Base-by-base conservation (phyloP, 78 protist species). In the Chrysochromulina parva region DNA sequence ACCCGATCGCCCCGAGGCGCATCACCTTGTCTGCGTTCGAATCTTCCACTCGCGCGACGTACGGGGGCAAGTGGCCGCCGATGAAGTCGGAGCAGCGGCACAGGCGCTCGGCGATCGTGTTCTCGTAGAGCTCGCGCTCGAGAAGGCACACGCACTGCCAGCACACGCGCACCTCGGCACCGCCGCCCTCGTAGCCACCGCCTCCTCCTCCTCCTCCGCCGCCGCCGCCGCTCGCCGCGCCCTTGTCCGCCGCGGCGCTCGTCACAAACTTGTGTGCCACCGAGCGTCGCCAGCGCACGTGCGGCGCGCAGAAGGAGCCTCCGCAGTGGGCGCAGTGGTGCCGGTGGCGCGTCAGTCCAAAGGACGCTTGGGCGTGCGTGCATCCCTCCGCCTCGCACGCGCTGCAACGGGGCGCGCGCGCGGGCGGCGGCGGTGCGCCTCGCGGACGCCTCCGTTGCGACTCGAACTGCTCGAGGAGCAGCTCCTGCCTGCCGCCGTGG, bases 261-360 rank as follows among this genome's bases (percentile, higher is more conserved):
- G 38, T 38, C 38, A 38, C 38, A 38, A 26, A 69, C 50, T 69
- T 69, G 78, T 28, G 78, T 9, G 10, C 26, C 54, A 69, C 50
- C 11, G 26, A 50, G 14, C 48, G 13, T 3, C 78, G 38, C 78
- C 78, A 69, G 13, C 48, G 28, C 7, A 69, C 50, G 78, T 69
- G 78, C 24, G 5, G 50, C 16, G 78, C 78, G 78, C 78, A 69
- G 50, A 69, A 69, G 38, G 52, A 2, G 78, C 78, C 78, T 3
- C 78, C 78, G 78, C 78, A 69, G 50, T 69, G 78, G 53, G 50
- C 50, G 78, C 78, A 69, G 50, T 69, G 78, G 50, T 69, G 78
- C 50, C 78, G 78, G 38, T 17, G 38, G 53, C 78, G 78, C 13
- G 53, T 1, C 24, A 69, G 6, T 13, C 54, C 50, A n/a, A 69